Evolutionary conservation across 768 basidiomycete species (phyloP).

Genomic region (Lactifluus pinguis): DNA sequence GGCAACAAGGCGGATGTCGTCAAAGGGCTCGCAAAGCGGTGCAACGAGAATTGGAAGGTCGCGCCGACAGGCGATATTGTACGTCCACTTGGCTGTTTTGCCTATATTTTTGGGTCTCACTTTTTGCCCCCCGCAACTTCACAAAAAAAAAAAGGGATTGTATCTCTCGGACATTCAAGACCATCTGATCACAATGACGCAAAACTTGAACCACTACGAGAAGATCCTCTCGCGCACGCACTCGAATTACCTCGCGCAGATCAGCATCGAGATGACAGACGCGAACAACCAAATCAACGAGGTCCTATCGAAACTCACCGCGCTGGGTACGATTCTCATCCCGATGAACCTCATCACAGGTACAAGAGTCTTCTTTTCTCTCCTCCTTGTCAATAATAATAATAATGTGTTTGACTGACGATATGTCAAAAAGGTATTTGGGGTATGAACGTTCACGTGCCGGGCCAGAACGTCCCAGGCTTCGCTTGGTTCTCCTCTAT

Average conservation of each 20-base stretch:
- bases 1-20: conserved; percentile 99
- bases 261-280: conserved; percentile 99
- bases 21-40: conserved; percentile 94
- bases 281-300: conserved; percentile 99
- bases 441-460: conserved; percentile 99
- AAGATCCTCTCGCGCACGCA: conserved; percentile 98
- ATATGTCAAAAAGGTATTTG: conserved; percentile 55
- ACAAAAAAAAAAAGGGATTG: conserved; percentile 62
- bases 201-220: conserved; percentile 99
- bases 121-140: too few relatives aligned
- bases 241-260: conserved; percentile 98
- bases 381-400: neutral
- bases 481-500: conserved; percentile 87
- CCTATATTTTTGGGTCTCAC: neutral
- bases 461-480: conserved; percentile 61
- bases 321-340: conserved; percentile 93
- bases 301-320: conserved; percentile 93
- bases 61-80: conserved; percentile 97
- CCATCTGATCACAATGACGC: conserved; percentile 99
- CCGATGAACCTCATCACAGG: conserved; percentile 97
- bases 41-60: conserved; percentile 98
- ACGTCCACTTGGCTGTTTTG: conserved; percentile 21
- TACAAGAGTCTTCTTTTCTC: conserved; percentile 22
- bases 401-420: neutral
- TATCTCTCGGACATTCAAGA: conserved; percentile 97